A percentile compares a stretch with the other conserved stretches of the same genome.
These are phyloP conservation scores for Artemisia argyi DNA, from an alignment of 129 eudicot genomes.

Conservation along the genomic window DNA sequence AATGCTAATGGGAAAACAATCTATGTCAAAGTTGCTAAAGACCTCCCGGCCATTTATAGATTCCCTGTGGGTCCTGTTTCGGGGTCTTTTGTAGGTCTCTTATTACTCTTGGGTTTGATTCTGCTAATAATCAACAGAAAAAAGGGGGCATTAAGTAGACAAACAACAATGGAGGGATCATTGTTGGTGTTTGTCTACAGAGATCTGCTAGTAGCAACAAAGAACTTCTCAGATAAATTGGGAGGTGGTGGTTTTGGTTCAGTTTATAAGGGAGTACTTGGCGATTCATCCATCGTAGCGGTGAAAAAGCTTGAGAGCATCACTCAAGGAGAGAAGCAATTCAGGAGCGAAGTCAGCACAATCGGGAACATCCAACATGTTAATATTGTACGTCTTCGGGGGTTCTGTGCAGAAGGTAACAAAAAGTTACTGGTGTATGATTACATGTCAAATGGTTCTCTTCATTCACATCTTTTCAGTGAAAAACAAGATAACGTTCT, in stretches of 20 bases:
- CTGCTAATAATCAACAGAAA: slow-evolving; percentile 27
- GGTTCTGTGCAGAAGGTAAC: slow-evolving; percentile 59
- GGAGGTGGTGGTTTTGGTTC: no score
- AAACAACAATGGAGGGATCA: no score
- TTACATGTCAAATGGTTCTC: slow-evolving; percentile 66
- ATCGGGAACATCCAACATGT: no score
- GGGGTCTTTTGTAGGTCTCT: slow-evolving; percentile 33
- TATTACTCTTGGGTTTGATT: slow-evolving; percentile 32
- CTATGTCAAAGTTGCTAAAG: slow-evolving; percentile 48
- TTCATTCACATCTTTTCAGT: slow-evolving; percentile 52
- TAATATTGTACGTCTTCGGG: slow-evolving; percentile 19
- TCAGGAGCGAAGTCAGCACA: no score
- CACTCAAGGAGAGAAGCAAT: no score
- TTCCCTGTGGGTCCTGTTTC: slow-evolving; percentile 36
- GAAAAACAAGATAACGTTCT: slow-evolving; percentile 14
- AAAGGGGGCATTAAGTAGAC: slow-evolving; percentile 4
- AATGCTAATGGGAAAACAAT: slow-evolving; percentile 33
- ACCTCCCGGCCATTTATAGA: slow-evolving; percentile 38
- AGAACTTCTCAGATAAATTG: no score
- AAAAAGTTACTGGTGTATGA: slow-evolving; percentile 66
- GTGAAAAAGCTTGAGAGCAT: no score
- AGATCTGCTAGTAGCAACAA: no score
- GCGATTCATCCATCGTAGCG: no score
- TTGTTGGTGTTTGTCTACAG: no score
- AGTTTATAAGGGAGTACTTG: no score